Percentiles rank a stretch among this genome's conserved stretches.
phyloP scores from a whole-genome alignment of 1,284 basidiomycete species.

The Tilletiaria anomala region DNA sequence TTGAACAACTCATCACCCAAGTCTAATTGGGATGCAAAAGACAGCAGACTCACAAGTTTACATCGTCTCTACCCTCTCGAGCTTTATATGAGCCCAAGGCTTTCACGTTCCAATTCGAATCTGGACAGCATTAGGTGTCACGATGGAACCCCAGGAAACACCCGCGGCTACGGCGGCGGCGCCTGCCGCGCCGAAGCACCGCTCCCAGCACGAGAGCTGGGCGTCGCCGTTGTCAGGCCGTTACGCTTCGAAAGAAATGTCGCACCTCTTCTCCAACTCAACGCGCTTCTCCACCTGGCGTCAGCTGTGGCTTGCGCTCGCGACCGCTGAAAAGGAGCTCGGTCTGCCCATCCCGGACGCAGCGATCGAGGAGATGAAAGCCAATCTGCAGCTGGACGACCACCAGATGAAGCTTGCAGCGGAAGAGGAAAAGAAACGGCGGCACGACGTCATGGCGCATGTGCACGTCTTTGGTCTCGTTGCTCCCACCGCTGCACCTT shows the following conservation, averaged over 20 bases:
- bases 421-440: slow-evolving; percentile 83
- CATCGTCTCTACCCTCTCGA: no score
- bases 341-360: slow-evolving; percentile 77
- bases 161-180: no score
- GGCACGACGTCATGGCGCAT: slow-evolving; percentile 99
- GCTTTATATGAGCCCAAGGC: no score
- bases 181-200: no score
- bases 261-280: slow-evolving; percentile 83
- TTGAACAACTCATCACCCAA: no score
- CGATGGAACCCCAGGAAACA: no score
- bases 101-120: no score
- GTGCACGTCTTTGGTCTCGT: slow-evolving; percentile 91
- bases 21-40: no score
- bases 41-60: no score
- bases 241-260: slow-evolving; percentile 99
- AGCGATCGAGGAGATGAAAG: slow-evolving; percentile 85
- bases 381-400: slow-evolving; percentile 67
- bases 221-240: slow-evolving; percentile 49
- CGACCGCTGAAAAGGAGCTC: slow-evolving; percentile 88
- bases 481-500: slow-evolving; percentile 86
- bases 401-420: slow-evolving; percentile 85
- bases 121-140: no score
- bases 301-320: slow-evolving; percentile 87
- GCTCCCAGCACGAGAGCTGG: background rate
- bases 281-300: slow-evolving; percentile 96